Conservation (phyloP, 2,329 filamentous ascomycete species). For the Trichophyton simii region DNA sequence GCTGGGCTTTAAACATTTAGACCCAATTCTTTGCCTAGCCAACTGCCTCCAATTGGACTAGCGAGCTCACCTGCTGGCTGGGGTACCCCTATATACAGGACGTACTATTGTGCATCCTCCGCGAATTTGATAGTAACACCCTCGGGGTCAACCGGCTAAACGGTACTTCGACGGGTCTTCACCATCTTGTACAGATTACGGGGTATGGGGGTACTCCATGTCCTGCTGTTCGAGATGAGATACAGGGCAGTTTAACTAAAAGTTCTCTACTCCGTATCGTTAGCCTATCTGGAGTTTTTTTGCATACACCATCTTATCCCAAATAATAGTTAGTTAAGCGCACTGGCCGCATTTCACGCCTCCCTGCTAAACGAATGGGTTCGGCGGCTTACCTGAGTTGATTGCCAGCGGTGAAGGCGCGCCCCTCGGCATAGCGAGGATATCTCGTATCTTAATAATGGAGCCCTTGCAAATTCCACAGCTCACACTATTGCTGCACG, state of each 20-base stretch:
- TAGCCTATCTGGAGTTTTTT: background rate
- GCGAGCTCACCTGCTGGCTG: background rate
- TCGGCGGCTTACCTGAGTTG: background rate
- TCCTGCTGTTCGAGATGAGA: background rate
- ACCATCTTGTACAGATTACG: background rate
- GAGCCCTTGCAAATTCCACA: too few species aligned
- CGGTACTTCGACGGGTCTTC: background rate
- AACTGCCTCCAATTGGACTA: background rate
- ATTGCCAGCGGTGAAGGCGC: background rate
- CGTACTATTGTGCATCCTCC: background rate
- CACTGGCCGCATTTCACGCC: background rate
- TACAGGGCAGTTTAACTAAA: background rate
- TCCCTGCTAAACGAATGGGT: background rate
- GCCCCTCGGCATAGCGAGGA: background rate
- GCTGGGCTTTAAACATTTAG: background rate
- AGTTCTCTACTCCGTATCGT: background rate
- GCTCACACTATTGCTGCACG: too few species aligned
- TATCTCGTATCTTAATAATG: too few species aligned
- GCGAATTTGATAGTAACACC: background rate
- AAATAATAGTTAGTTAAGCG: background rate
- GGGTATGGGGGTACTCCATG: background rate
- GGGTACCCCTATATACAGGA: background rate
- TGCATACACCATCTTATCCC: background rate
- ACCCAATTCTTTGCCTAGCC: background rate
- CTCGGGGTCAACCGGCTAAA: background rate